phyloP scores from a whole-genome alignment of 1,284 basidiomycete genomes.

The Rhodofomes roseus region DNA sequence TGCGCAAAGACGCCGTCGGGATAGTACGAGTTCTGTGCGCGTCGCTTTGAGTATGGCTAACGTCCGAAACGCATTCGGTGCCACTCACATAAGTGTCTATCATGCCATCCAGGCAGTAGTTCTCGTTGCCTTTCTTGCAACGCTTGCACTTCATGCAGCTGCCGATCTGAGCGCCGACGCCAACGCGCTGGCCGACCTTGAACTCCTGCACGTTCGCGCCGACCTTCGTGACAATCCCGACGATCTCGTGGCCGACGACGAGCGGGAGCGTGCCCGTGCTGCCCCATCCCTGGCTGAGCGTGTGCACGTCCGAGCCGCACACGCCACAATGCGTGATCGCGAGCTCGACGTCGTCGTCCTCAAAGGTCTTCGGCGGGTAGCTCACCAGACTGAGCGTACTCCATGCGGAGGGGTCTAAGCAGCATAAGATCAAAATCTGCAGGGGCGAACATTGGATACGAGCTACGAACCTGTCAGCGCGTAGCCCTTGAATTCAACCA shows the following conservation, averaged over 20 bases:
- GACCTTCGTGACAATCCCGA: conserved; percentile 48
- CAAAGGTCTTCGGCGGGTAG: conserved; percentile 26
- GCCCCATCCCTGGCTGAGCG: conserved; percentile 45
- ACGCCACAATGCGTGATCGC: conserved; percentile 33
- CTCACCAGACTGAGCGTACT: conserved; percentile 36
- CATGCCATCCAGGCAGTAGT: conserved; percentile 38
- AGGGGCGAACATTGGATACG: not conserved
- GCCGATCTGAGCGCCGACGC: conserved; percentile 57
- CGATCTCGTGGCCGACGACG: conserved; percentile 54
- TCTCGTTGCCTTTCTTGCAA: conserved; percentile 52
- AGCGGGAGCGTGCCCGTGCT: conserved; percentile 30
- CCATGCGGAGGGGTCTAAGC: conserved; percentile 28
- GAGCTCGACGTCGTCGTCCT: conserved; percentile 30
- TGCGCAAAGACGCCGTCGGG: conserved; percentile 47
- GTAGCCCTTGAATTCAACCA: conserved; percentile 23
- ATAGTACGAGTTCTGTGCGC: conserved; percentile 40
- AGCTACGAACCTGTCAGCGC: conserved; percentile 14
- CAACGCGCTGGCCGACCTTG: conserved; percentile 60
- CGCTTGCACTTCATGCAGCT: conserved; percentile 47
- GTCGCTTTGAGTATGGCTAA: not conserved
- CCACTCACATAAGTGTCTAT: conserved; percentile 32
- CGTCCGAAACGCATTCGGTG: not conserved
- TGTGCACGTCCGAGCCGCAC: conserved; percentile 51
- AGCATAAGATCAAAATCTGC: not conserved
- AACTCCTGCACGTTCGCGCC: conserved; percentile 49